A percentile compares a stretch with the other conserved stretches of the same genome.
Conservation (phyloP, 352 stramenopile species). For the Blastocystis sp. region DNA sequence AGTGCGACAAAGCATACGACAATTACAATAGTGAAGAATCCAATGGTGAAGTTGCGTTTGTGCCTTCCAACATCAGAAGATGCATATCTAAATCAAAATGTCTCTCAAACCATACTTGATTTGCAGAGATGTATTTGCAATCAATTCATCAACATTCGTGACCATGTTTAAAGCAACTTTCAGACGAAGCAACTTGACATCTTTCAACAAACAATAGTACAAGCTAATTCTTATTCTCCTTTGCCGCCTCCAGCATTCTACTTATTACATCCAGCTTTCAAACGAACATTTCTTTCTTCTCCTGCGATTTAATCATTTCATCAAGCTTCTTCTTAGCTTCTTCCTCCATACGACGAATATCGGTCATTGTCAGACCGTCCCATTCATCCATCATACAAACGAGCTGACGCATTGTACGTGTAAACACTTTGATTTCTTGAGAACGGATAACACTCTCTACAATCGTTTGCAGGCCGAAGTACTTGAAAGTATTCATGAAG, state of each 20-base stretch:
- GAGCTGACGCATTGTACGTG: constrained; percentile 60
- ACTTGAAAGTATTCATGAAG: constrained; percentile 59
- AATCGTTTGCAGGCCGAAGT: constrained; percentile 66
- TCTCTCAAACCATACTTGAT: background rate
- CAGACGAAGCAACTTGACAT: constrained; percentile 17
- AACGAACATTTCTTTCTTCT: constrained; percentile 32
- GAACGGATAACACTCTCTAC: constrained; percentile 64
- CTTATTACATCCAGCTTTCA: background rate
- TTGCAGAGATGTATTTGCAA: background rate
- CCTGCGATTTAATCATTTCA: constrained; percentile 22
- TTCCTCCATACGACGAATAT: constrained; percentile 66
- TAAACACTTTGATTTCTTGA: constrained; percentile 68
- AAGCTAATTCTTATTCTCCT: background rate
- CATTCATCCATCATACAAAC: constrained; percentile 62
- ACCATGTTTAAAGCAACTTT: background rate
- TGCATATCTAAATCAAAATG: constrained; percentile 20
- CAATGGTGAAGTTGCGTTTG: constrained; percentile 52
- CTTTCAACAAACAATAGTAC: constrained; percentile 56
- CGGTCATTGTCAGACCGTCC: constrained; percentile 62
- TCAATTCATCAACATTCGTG: background rate
- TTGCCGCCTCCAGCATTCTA: constrained; percentile 41
- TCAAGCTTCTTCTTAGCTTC: constrained; percentile 49
- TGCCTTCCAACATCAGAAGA: constrained; percentile 1
- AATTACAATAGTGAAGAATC: constrained; percentile 45
- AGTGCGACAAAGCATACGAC: constrained; percentile 62